Evolutionary conservation across 805 yeast genomes (phyloP), one percentile per base, ranked within the genome.

Genomic region (Cyberlindnera misumaiensis): DNA sequence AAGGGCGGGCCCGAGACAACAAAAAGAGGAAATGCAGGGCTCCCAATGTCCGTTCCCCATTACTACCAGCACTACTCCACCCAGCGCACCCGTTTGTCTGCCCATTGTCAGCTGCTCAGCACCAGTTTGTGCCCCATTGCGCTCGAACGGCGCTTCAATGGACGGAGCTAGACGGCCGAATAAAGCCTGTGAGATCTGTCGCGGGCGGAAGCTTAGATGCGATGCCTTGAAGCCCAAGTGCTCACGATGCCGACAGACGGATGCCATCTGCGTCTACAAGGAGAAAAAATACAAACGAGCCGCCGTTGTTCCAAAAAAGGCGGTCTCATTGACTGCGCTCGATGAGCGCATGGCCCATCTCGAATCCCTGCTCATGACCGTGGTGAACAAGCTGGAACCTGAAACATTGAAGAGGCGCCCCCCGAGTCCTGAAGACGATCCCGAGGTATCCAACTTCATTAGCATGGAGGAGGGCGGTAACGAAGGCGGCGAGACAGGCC

Each of bases 141-240:
- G n/a, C n/a, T n/a, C n/a, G n/a, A n/a, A n/a, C n/a, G n/a, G n/a
- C n/a, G n/a, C n/a, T n/a, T n/a, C 24, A 20, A 20, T 20, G 24
- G 24, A 20, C 24, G 24, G 24, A 6, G 24, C 24, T 20, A 55
- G 66, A 25, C 51, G 75, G 32, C 28, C 43, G 3, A 8, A 42
- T 6, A 62, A 64, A 35, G 75, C 75, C 6, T 72, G 76, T 50
- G 75, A 71, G 45, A 62, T 57, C 30, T 72, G 77, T 38, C 58
- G 93, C 12, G 74, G 76, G 52, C 77, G 83, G 55, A 83, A 83
- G 56, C 86, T 83, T 42, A 82, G 81, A 54, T 83, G 93, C 59
- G 90, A 83, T 51, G 90, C 89, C 9, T 75, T 74, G 47, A 82
- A 73, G 48, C 93, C 90, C n/a, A 24, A 32, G 1, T 83, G 90